Evolutionary conservation across 1,284 basidiomycete species (phyloP).

Genomic region (Cutaneotrichosporon sp.): DNA sequence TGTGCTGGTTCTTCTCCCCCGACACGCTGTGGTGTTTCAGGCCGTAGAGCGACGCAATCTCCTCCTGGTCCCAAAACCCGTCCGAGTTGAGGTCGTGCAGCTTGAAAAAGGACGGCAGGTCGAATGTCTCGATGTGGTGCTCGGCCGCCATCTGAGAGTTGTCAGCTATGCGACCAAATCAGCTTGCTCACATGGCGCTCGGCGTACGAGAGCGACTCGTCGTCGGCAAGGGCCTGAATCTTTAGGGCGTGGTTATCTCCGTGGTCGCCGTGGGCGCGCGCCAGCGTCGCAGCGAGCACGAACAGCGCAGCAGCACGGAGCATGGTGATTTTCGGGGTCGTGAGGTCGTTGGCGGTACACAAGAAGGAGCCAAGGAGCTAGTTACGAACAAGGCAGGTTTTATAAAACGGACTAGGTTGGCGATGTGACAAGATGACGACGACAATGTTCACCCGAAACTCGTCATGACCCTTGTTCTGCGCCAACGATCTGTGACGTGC

Average conservation of each 20-base stretch:
- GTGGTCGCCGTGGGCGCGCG: slow-evolving; percentile 38
- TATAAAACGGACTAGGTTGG: background rate
- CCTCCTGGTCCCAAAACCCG: slow-evolving; percentile 67
- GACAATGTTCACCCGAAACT: background rate
- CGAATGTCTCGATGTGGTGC: slow-evolving; percentile 48
- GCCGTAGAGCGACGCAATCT: slow-evolving; percentile 87
- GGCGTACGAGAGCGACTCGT: slow-evolving; percentile 48
- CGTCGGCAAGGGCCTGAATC: slow-evolving; percentile 14
- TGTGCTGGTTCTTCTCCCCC: slow-evolving; percentile 75
- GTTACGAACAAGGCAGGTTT: slow-evolving; percentile 2
- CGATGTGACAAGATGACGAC: background rate
- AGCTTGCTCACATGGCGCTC: slow-evolving; percentile 53
- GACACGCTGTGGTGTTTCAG: slow-evolving; percentile 91
- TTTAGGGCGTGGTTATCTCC: slow-evolving; percentile 22
- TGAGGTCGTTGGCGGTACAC: background rate
- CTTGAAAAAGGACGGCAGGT: slow-evolving; percentile 47
- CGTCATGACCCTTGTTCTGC: background rate
- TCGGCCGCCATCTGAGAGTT: slow-evolving; percentile 43
- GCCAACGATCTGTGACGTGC: too few relatives aligned
- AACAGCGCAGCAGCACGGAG: slow-evolving; percentile 3
- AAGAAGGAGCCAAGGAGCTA: too few relatives aligned
- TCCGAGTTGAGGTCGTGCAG: slow-evolving; percentile 85
- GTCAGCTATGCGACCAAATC: slow-evolving; percentile 1
- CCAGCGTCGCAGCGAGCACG: slow-evolving; percentile 20
- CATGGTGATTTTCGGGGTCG: slow-evolving; percentile 8